Base-by-base conservation (phyloP, 2,329 filamentous ascomycete species). In the Colletotrichum horii region DNA sequence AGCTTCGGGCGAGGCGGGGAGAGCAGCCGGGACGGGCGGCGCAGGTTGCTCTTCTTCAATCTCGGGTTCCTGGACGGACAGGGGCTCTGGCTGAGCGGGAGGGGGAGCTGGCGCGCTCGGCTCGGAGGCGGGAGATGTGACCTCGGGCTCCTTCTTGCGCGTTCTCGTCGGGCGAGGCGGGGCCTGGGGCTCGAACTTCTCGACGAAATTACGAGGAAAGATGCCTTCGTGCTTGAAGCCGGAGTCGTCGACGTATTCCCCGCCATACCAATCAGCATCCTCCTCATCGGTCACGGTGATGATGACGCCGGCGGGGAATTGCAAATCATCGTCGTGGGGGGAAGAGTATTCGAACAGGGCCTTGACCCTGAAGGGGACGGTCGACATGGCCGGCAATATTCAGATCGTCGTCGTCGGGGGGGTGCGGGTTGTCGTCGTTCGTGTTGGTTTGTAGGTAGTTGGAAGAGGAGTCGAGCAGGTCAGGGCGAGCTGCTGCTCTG, bases 151-250 rank as follows among this genome's bases (percentile, higher is more conserved):
- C 82, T 92, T 94, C 87, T 94, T 96, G 79, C 95, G 93, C 19
- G 91, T 88, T 81, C 97, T 93, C 77, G 91, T 90, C 74, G 97
- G 97, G 75, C 97, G 93, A 76, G 96, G 95, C 76, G 97, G 97
- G 78, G 96, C 94, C 72, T 93, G 94, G 48, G 97, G 97, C 84
- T 98, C 96, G 85, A 95, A 97, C 86, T 94, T 95, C 85, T 99
- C 97, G 82, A 99, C 97, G 83, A 99, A 99, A 87, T 98, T 99
- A 83, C 94, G 94, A 67, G 96, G 96, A 84, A 98, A 98, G 80
- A 98, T 94, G 79, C 96, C 96, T 82, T 96, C 93, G 83, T 93
- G 91, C 85, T 93, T 95, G 77, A 85, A 86, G 72, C 97, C 97
- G 68, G 89, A 85, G 76, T 92, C 91, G 85, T 97, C 95, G 78